phyloP scores from a whole-genome alignment of 345 rosid species.

The Eucalyptus sp. region DNA sequence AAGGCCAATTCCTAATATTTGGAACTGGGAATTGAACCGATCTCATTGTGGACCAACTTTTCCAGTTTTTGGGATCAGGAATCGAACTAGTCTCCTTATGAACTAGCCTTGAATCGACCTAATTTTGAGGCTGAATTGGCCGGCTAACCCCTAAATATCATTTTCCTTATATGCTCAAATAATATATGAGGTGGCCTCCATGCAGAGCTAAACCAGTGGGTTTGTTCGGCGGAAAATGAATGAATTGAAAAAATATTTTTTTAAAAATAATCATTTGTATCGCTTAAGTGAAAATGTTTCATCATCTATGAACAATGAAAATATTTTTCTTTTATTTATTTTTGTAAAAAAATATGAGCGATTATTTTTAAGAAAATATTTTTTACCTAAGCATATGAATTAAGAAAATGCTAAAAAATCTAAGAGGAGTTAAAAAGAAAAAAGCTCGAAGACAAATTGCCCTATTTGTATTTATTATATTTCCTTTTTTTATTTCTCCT shows the following conservation, averaged over 20 bases:
- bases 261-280: neutral
- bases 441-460: neutral
- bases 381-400: neutral
- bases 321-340: neutral
- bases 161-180: neutral
- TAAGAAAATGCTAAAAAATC: neutral
- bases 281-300: no score
- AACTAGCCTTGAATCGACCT: neutral
- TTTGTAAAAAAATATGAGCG: no score
- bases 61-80: accelerated
- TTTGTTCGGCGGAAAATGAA: accelerated
- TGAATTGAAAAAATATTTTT: neutral
- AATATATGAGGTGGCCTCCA: neutral
- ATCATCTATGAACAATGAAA: neutral
- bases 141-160: neutral
- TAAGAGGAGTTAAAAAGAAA: neutral
- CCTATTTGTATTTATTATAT: no score
- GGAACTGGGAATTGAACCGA: accelerated
- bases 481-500: no score
- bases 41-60: neutral
- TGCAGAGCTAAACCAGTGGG: neutral
- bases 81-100: neutral
- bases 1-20: neutral
- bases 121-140: accelerated
- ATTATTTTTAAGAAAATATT: no score